Percentiles rank a stretch among this genome's conserved stretches.
Conservation (phyloP, 2,329 filamentous ascomycete species). For the Aspergillus sclerotialis region DNA sequence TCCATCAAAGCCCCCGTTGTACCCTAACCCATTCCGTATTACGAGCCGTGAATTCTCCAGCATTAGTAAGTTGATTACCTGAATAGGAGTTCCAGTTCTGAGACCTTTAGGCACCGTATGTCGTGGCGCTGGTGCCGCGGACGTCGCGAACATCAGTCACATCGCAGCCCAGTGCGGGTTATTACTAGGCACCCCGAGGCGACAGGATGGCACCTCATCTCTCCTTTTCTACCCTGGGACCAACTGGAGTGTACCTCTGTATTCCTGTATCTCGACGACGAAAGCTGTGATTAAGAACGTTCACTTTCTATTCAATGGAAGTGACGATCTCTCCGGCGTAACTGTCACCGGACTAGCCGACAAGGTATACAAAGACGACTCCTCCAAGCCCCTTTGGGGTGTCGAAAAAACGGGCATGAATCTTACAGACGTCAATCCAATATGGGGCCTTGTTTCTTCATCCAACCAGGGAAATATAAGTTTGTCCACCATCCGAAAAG, state of each 20-base stretch:
- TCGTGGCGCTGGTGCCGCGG: no score
- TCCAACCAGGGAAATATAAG: conserved; percentile 23
- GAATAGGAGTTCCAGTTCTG: no score
- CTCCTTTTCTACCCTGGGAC: conserved; percentile 35
- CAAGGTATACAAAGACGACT: conserved; percentile 29
- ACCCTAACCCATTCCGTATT: conserved; percentile 14
- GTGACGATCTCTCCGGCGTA: conserved; percentile 28
- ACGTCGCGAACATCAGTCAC: conserved; percentile 34
- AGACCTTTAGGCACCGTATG: no score
- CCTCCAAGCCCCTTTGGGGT: conserved; percentile 29
- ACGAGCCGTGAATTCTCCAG: no score
- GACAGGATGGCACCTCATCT: conserved; percentile 25
- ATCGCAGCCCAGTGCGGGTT: conserved; percentile 35
- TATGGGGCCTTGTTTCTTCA: conserved; percentile 37
- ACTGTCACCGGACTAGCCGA: conserved; percentile 25
- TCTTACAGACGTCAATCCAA: conserved; percentile 18
- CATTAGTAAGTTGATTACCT: no score
- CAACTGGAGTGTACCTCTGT: conserved; percentile 38
- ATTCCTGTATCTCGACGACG: conserved; percentile 37
- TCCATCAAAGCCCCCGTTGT: no score
- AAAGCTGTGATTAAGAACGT: conserved; percentile 43
- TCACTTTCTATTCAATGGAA: conserved; percentile 38
- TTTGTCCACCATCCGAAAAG: conserved; percentile 24
- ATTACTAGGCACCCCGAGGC: conserved; percentile 33
- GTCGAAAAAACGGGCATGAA: conserved; percentile 21